These are phyloP conservation scores for Protomyces inouyei DNA, from an alignment of 1,139 yeast genomes.

Conservation along the genomic window DNA sequence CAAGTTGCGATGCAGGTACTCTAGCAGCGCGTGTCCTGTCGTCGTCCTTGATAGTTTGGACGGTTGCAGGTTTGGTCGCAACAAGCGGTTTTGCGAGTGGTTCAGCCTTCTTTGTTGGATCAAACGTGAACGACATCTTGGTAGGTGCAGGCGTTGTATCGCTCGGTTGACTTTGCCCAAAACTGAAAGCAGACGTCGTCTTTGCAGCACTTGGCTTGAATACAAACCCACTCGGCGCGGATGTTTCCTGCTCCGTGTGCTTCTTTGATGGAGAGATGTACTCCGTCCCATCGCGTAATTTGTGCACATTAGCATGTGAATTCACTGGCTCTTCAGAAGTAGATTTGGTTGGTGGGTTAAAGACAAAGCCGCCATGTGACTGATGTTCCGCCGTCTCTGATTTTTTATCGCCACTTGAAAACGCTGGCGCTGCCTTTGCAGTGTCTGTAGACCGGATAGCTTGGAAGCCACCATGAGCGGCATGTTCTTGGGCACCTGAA, in stretches of 20 bases:
- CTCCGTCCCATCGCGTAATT: constrained; percentile 23
- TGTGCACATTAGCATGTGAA: neutral
- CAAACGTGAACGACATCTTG: neutral
- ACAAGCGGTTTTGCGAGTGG: neutral
- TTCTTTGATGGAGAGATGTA: constrained; percentile 14
- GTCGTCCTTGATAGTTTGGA: neutral
- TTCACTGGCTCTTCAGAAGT: neutral
- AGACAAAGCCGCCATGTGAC: constrained; percentile 4
- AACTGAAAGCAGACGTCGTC: neutral
- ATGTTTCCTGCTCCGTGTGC: neutral
- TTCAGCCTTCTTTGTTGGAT: neutral
- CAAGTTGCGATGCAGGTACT: neutral
- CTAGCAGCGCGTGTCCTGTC: neutral
- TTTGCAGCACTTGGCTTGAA: constrained; percentile 6
- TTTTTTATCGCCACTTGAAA: neutral
- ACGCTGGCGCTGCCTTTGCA: neutral
- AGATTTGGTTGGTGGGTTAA: neutral
- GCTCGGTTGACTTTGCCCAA: neutral
- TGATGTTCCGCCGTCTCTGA: neutral
- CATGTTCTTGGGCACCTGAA: neutral
- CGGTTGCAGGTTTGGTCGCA: neutral
- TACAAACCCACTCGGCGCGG: neutral
- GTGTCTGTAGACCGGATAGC: neutral
- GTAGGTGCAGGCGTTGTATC: neutral
- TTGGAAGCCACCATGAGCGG: neutral